Evolutionary conservation across 108 stramenopile species (phyloP).

Genomic region (Parietichytrium sp.): DNA sequence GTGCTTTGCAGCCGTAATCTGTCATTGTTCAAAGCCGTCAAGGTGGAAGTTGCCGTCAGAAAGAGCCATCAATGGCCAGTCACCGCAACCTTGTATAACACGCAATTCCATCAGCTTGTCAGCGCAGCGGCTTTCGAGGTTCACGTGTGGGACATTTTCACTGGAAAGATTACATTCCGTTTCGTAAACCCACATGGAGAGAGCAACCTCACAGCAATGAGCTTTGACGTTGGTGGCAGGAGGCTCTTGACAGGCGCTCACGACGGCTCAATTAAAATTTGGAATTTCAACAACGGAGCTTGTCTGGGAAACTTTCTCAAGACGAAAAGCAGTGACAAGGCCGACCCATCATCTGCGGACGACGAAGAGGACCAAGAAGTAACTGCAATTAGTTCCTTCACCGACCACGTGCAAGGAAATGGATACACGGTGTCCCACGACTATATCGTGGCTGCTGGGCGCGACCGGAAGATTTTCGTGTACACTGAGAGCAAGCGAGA

Average conservation of each 20-base stretch:
- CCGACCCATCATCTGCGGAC: neutral
- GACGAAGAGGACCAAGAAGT: slow-evolving; percentile 3
- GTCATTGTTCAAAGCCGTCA: neutral
- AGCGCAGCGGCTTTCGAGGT: slow-evolving; percentile 2
- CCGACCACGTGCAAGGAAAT: neutral
- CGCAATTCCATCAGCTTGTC: slow-evolving; percentile 8
- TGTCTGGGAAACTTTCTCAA: slow-evolving; percentile 21
- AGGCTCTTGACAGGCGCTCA: neutral
- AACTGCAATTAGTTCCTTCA: slow-evolving; percentile 6
- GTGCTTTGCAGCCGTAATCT: neutral
- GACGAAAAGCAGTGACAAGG: neutral
- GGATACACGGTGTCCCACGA: neutral
- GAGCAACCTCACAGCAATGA: neutral
- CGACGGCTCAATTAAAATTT: slow-evolving; percentile 14
- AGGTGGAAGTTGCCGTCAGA: neutral
- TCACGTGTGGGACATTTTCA: slow-evolving; percentile 31
- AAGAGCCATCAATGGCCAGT: slow-evolving; percentile 25
- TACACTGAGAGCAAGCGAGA: neutral
- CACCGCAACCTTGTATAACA: neutral
- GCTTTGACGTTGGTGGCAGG: slow-evolving; percentile 8
- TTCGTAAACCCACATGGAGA: neutral
- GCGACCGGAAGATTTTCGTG: neutral
- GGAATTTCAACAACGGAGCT: slow-evolving; percentile 29
- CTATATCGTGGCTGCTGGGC: slow-evolving; percentile 12
- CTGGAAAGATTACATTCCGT: neutral